phyloP scores from a whole-genome alignment of 2,329 filamentous ascomycete species.

The Podosphaera xanthii region DNA sequence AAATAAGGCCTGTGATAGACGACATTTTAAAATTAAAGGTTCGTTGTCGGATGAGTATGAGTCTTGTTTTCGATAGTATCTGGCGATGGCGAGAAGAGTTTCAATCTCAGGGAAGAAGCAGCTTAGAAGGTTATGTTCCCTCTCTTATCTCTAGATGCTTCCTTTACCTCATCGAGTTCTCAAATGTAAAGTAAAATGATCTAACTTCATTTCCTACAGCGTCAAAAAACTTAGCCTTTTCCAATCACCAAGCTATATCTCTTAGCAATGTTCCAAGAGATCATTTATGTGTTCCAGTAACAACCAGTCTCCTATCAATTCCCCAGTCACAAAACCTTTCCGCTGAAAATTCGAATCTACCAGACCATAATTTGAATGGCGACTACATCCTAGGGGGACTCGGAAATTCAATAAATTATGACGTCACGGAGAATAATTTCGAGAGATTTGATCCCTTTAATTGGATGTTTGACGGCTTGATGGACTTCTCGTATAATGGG shows the following conservation, averaged over 20 bases:
- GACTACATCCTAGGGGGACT: neutral
- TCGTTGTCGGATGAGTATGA: slow-evolving; percentile 68
- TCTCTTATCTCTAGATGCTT: slow-evolving; percentile 4
- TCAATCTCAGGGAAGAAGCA: slow-evolving; percentile 45
- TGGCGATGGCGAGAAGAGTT: slow-evolving; percentile 72
- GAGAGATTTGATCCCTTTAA: slow-evolving; percentile 83
- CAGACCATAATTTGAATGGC: neutral
- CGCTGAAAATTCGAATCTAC: slow-evolving; percentile 17
- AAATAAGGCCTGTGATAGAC: slow-evolving; percentile 23
- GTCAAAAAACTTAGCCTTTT: slow-evolving; percentile 59
- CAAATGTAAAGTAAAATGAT: neutral
- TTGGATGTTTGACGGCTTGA: slow-evolving; percentile 74
- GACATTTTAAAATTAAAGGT: slow-evolving; percentile 59
- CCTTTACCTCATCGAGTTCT: neutral
- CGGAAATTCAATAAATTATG: slow-evolving; percentile 14
- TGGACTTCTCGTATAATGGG: slow-evolving; percentile 56
- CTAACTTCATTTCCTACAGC: neutral
- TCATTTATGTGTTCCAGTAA: neutral
- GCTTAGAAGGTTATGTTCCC: slow-evolving; percentile 39
- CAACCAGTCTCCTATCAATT: neutral
- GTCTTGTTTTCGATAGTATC: slow-evolving; percentile 61
- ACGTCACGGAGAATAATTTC: slow-evolving; percentile 47
- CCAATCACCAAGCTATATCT: slow-evolving; percentile 54
- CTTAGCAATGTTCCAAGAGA: slow-evolving; percentile 20
- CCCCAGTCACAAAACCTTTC: slow-evolving; percentile 38